These are phyloP conservation scores for Colletotrichum tofieldiae DNA, from an alignment of 2,329 filamentous ascomycete genomes.

Conservation along the genomic window DNA sequence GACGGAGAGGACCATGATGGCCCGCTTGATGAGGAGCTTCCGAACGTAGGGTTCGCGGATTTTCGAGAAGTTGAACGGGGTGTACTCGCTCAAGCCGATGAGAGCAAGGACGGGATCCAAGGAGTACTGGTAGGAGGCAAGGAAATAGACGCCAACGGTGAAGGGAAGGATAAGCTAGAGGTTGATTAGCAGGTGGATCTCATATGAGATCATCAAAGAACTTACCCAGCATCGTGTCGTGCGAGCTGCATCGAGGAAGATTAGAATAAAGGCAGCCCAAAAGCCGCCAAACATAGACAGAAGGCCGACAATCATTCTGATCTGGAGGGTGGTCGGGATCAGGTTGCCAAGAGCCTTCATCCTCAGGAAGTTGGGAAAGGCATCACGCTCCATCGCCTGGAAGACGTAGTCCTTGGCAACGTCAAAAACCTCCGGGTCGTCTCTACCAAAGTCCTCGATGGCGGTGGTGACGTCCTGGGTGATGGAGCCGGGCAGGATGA, in stretches of 20 bases:
- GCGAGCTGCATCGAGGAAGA: conserved; percentile 87
- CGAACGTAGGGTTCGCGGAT: conserved; percentile 94
- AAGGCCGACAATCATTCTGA: conserved; percentile 88
- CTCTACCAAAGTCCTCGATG: conserved; percentile 91
- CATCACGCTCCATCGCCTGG: conserved; percentile 99
- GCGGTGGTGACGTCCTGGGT: conserved; percentile 87
- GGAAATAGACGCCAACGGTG: conserved; percentile 89
- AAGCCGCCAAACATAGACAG: conserved; percentile 91
- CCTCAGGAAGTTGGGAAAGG: conserved; percentile 96
- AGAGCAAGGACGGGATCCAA: conserved; percentile 93
- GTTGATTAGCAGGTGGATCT: conserved; percentile 35
- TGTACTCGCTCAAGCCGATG: conserved; percentile 95
- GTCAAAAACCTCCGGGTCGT: conserved; percentile 98
- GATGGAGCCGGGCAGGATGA: conserved; percentile 91
- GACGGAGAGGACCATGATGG: conserved; percentile 83
- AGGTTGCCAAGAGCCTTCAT: conserved; percentile 97
- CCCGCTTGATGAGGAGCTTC: conserved; percentile 86
- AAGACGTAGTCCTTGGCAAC: conserved; percentile 99
- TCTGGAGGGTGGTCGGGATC: conserved; percentile 89
- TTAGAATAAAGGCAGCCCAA: conserved; percentile 94
- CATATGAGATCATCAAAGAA: conserved; percentile 42
- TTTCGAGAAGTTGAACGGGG: conserved; percentile 90
- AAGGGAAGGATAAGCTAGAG: conserved; percentile 84
- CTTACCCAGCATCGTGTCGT: conserved; percentile 87
- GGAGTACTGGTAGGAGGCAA: conserved; percentile 94